These are phyloP conservation scores for Eremothecium sinecaudum DNA, from an alignment of 1,139 yeast species.

Conservation along the genomic window DNA sequence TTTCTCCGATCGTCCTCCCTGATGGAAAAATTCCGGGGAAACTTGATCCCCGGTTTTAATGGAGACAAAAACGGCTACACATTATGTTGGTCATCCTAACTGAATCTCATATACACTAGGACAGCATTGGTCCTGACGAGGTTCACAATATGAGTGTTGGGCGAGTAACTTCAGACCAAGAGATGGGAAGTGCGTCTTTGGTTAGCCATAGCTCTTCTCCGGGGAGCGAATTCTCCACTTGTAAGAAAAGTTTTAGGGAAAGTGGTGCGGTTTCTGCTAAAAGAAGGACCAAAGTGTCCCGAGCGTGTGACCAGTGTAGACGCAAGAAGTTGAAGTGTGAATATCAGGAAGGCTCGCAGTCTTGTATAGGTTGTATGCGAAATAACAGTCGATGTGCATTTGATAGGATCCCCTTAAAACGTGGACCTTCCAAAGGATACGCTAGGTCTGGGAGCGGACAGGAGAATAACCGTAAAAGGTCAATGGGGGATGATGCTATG, in stretches of 20 bases:
- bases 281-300: constrained; percentile 18
- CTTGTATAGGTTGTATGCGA: constrained; percentile 50
- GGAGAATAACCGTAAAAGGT: neutral
- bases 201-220: too few relatives aligned
- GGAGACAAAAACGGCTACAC: too few relatives aligned
- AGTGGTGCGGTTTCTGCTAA: constrained; percentile 6
- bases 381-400: constrained; percentile 50
- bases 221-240: too few relatives aligned
- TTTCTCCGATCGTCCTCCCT: too few relatives aligned
- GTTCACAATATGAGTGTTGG: too few relatives aligned
- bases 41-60: too few relatives aligned
- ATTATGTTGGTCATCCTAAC: too few relatives aligned
- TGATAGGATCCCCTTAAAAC: constrained; percentile 58
- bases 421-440: constrained; percentile 73
- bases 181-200: too few relatives aligned
- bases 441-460: constrained; percentile 11
- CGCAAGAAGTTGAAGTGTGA: constrained; percentile 56
- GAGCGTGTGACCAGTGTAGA: constrained; percentile 37
- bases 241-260: constrained; percentile 1
- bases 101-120: too few relatives aligned
- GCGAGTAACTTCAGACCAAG: too few relatives aligned
- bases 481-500: neutral
- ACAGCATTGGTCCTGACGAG: too few relatives aligned
- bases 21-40: too few relatives aligned
- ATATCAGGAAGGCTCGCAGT: constrained; percentile 34